Percentiles rank a stretch among this genome's conserved stretches.
phyloP scores from a whole-genome alignment of 495 filamentous ascomycete genomes.

The Aspergillus ellipticus region DNA sequence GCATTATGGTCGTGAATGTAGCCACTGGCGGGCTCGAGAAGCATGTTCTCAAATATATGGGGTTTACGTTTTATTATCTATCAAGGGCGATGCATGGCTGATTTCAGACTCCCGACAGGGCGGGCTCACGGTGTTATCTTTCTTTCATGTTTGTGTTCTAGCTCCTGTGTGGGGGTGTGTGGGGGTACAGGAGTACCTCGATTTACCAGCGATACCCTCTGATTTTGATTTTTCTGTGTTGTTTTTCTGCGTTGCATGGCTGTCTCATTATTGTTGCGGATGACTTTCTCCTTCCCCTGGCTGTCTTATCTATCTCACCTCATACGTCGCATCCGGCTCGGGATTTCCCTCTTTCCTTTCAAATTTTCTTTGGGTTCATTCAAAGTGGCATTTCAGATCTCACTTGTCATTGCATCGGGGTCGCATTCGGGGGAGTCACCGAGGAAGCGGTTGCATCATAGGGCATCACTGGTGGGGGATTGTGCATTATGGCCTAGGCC shows the following conservation, averaged over 20 bases:
- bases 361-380: constrained; percentile 7
- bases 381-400: constrained; percentile 11
- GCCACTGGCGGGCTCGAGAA: constrained; percentile 12
- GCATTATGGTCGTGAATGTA: constrained; percentile 9
- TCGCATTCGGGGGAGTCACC: constrained; percentile 22
- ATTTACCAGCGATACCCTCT: constrained; percentile 29
- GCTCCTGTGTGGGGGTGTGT: background rate
- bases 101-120: constrained; percentile 6
- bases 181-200: constrained; percentile 8
- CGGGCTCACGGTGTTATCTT: constrained; percentile 14
- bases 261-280: constrained; percentile 4
- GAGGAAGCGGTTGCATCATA: constrained; percentile 20
- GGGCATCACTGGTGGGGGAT: constrained; percentile 19
- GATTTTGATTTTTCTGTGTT: constrained; percentile 14
- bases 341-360: constrained; percentile 1
- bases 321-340: constrained; percentile 2
- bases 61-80: constrained; percentile 6
- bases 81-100: constrained; percentile 9
- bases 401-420: constrained; percentile 14
- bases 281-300: constrained; percentile 6
- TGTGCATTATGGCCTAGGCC: background rate
- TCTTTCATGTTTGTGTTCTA: constrained; percentile 13
- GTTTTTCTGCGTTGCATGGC: constrained; percentile 16
- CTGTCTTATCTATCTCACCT: constrained; percentile 8
- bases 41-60: constrained; percentile 7